These are phyloP conservation scores for Cadophora malorum DNA, from an alignment of 2,329 filamentous ascomycete genomes.

Conservation along the genomic window DNA sequence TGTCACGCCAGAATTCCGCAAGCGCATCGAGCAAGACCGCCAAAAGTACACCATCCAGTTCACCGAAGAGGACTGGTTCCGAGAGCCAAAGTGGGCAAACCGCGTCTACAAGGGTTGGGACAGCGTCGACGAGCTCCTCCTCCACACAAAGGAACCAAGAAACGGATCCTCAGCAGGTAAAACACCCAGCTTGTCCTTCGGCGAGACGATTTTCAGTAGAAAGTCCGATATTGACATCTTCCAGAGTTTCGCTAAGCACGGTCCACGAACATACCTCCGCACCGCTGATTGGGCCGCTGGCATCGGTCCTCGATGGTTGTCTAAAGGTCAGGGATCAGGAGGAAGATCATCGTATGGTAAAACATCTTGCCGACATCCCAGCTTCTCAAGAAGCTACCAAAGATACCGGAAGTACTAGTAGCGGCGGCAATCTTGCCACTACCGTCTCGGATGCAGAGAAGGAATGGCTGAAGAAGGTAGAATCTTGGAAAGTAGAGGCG, in stretches of 20 bases:
- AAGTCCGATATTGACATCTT: not conserved
- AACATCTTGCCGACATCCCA: not conserved
- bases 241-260: not conserved
- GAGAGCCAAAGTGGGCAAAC: slow-evolving; percentile 1
- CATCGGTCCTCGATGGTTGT: slow-evolving; percentile 8
- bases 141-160: not conserved
- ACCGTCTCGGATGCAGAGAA: not conserved
- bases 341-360: not conserved
- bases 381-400: not conserved
- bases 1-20: not conserved
- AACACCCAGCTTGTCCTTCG: not conserved
- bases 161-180: slow-evolving; percentile 5
- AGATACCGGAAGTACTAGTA: not conserved
- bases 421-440: not conserved
- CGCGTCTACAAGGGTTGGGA: not conserved
- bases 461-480: not conserved
- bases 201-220: not conserved
- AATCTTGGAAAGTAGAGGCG: not conserved
- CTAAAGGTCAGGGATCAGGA: not conserved
- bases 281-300: not conserved
- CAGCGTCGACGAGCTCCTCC: not conserved
- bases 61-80: not conserved
- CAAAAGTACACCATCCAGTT: not conserved
- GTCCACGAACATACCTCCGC: not conserved
- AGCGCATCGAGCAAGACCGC: not conserved